Evolutionary conservation across 352 stramenopile species (phyloP).

Genomic region (Pythium dissimile): DNA sequence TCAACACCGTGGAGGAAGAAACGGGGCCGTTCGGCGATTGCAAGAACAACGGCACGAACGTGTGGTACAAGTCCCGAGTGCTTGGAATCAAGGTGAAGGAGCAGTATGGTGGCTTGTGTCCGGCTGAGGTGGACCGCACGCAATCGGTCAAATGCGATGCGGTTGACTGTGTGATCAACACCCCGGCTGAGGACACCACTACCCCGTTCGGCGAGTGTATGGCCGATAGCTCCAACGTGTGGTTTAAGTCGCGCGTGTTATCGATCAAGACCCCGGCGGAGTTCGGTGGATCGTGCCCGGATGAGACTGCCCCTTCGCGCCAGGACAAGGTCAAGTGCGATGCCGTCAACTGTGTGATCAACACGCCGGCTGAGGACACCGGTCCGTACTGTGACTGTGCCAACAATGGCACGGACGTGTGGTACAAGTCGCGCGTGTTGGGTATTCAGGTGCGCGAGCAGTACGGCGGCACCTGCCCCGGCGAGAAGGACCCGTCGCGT

Average conservation of each 20-base stretch:
- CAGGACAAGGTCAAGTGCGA: neutral
- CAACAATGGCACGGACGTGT: neutral
- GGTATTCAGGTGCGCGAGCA: neutral
- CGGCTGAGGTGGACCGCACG: neutral
- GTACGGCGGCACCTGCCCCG: neutral
- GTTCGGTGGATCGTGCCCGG: no score
- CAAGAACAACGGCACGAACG: neutral
- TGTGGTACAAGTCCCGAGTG: neutral
- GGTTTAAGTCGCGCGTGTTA: no score
- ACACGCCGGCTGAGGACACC: neutral
- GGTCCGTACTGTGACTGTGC: neutral
- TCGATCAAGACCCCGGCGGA: no score
- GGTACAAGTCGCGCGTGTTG: neutral
- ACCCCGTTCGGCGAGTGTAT: neutral
- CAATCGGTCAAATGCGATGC: neutral
- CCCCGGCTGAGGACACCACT: neutral
- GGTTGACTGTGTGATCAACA: neutral
- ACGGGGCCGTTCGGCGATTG: neutral
- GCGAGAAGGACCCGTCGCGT: no score
- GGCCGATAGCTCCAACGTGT: no score
- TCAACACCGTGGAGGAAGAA: neutral
- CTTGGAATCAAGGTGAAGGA: neutral
- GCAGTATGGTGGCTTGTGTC: neutral
- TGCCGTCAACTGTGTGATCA: neutral
- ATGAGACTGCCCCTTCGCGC: no score